Evolutionary conservation across 2,329 filamentous ascomycete genomes (phyloP).

Genomic region (Aspergillus eucalypticola): DNA sequence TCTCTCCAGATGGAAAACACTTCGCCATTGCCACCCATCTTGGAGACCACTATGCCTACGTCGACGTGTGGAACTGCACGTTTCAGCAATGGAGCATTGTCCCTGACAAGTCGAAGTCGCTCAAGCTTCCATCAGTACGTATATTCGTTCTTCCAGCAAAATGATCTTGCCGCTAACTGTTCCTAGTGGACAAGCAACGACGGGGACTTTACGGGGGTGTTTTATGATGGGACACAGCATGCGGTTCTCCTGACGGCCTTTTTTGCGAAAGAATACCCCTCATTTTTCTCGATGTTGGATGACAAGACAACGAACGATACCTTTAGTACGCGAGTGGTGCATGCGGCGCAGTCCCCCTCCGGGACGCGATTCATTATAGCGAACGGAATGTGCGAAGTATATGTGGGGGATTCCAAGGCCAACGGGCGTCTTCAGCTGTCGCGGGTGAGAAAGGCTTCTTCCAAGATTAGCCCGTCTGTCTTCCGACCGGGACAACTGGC

Average conservation of each 20-base stretch:
- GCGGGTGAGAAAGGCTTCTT: constrained; percentile 33
- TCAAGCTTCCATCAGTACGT: constrained; percentile 24
- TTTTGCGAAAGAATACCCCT: constrained; percentile 23
- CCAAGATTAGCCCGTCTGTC: constrained; percentile 33
- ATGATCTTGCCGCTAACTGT: too few relatives aligned
- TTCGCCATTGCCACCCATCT: constrained; percentile 38
- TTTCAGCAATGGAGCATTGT: constrained; percentile 20
- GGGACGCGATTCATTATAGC: constrained; percentile 31
- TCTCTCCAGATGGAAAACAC: constrained; percentile 34
- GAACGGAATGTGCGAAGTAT: constrained; percentile 40
- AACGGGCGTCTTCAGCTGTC: constrained; percentile 29
- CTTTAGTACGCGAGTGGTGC: constrained; percentile 33
- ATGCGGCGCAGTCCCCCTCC: constrained; percentile 38
- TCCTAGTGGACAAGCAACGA: constrained; percentile 35
- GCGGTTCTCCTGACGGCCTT: constrained; percentile 32
- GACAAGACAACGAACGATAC: constrained; percentile 29
- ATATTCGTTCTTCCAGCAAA: too few relatives aligned
- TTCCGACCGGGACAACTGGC: constrained; percentile 36
- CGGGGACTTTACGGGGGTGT: constrained; percentile 36
- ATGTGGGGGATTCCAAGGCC: constrained; percentile 35
- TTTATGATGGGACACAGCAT: constrained; percentile 33
- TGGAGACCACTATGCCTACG: constrained; percentile 28
- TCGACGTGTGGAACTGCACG: constrained; percentile 26
- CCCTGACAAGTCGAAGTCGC: constrained; percentile 18
- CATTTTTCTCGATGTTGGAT: constrained; percentile 20